Percentiles rank a stretch among this genome's conserved stretches.
Evolutionary conservation across 805 yeast genomes (phyloP).

Genomic region (Wickerhamiella musiphila): DNA sequence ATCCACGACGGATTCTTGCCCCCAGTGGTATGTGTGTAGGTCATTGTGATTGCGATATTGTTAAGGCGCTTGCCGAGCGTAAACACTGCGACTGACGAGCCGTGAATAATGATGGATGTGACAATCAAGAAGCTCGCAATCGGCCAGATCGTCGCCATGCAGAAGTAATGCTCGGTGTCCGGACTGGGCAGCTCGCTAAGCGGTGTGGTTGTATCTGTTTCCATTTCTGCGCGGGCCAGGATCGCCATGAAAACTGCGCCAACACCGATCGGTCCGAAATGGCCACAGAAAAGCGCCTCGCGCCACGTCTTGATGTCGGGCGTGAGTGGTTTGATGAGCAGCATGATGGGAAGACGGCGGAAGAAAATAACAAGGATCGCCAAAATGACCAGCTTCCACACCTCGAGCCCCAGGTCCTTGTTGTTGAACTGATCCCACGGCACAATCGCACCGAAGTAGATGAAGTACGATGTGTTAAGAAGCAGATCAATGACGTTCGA

Average conservation of each 20-base stretch:
- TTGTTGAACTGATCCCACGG: slow-evolving; percentile 76
- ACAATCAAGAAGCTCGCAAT: slow-evolving; percentile 63
- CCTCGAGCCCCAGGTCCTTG: slow-evolving; percentile 38
- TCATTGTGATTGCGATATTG: slow-evolving; percentile 82
- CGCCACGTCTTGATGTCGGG: slow-evolving; percentile 87
- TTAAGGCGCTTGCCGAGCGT: slow-evolving; percentile 73
- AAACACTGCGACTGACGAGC: slow-evolving; percentile 70
- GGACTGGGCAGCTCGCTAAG: slow-evolving; percentile 29
- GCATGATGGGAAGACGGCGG: slow-evolving; percentile 69
- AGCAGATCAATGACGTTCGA: slow-evolving; percentile 80
- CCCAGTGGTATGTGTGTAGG: slow-evolving; percentile 46
- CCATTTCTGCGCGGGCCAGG: slow-evolving; percentile 56
- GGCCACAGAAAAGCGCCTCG: slow-evolving; percentile 87
- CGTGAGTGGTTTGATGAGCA: slow-evolving; percentile 55
- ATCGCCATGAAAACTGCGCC: slow-evolving; percentile 81
- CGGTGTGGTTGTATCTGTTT: slow-evolving; percentile 43
- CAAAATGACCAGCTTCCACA: slow-evolving; percentile 65
- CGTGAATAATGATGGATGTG: slow-evolving; percentile 75
- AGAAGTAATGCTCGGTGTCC: slow-evolving; percentile 35
- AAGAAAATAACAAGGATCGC: slow-evolving; percentile 59
- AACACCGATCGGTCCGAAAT: slow-evolving; percentile 92
- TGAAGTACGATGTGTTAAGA: slow-evolving; percentile 69
- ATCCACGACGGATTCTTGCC: slow-evolving; percentile 63
- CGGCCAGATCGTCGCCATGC: slow-evolving; percentile 64
- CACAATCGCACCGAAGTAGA: slow-evolving; percentile 76